Evolutionary conservation across 2,329 filamentous ascomycete species (phyloP), one percentile per base, ranked within the genome.

Genomic region (Cytospora mali): DNA sequence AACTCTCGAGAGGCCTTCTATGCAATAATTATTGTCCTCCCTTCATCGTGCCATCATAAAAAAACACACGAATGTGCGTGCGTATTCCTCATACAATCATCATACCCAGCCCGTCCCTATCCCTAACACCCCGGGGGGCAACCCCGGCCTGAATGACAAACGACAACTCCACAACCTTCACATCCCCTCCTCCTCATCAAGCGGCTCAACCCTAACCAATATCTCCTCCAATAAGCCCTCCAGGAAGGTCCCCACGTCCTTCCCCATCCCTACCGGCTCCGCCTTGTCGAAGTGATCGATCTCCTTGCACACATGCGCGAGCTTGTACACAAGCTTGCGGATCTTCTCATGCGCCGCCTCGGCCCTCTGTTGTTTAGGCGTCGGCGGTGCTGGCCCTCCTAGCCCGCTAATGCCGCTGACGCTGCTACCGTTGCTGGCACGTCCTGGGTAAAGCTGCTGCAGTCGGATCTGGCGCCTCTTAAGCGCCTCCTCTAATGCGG

Each of bases 181-280:
- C 59, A 64, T 62, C 2, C n/a, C 69, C 59, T 87, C 85, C n/a
- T 86, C 85, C 68, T 92, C 91, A 70, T 95, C 91, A 65, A 93
- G 81, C 4, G 93, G 91, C 78, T 98, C 94, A 16, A 98, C 92
- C 61, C 95, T 80, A 39, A 97, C 93, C 25, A 99, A 79, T 27
- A 99, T 89, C 79, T 99, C 95, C 75, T 99, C 95, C 35, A 99
- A 79, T 66, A 98, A 85, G 0, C 93, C 94, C 75, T 99, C 95
- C 9, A 98, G 77, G 69, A 98, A 96, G 1, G 91, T 92, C 51
- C 88, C 88, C 2, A 97, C 93, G 28, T 94, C 93, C 51, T 92
- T 88, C 0, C 93, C 94, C 94, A 98, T 97, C 1, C 93, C 92
- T 13, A 98, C 92, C 6, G 93, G 92, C 69, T 92, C 90, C 50